These are phyloP conservation scores for Mesotaenium endlicherianum DNA, from an alignment of 139 green algal genomes.

Conservation along the genomic window DNA sequence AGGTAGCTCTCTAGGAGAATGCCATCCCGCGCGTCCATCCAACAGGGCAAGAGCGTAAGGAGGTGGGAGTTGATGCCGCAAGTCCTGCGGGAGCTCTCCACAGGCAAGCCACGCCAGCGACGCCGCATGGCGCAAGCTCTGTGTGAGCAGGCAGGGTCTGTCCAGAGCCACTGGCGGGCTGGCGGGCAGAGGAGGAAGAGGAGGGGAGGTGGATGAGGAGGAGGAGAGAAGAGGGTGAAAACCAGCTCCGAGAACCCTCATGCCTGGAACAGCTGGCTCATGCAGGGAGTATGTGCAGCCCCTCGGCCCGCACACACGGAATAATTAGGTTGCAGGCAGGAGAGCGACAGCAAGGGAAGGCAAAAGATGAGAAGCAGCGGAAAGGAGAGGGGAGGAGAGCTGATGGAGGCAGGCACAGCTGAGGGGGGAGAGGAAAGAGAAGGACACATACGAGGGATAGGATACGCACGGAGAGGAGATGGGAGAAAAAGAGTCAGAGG, in stretches of 20 bases:
- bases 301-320: no score
- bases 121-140: no score
- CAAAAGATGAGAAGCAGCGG: background rate
- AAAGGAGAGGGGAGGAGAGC: background rate
- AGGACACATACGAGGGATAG: background rate
- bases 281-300: background rate
- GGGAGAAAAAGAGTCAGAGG: background rate
- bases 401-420: background rate
- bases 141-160: no score
- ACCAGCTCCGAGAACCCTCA: background rate
- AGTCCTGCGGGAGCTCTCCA: no score
- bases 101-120: no score
- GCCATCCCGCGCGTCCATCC: no score
- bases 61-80: no score
- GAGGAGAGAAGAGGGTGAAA: background rate
- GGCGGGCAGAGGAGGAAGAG: background rate
- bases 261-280: background rate
- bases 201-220: background rate
- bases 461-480: background rate
- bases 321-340: no score
- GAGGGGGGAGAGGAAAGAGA: background rate
- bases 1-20: no score
- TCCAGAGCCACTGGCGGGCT: no score
- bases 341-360: background rate
- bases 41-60: no score